Percentiles rank a stretch among this genome's conserved stretches.
phyloP scores from a whole-genome alignment of 768 basidiomycete genomes.

The Russula earlei region DNA sequence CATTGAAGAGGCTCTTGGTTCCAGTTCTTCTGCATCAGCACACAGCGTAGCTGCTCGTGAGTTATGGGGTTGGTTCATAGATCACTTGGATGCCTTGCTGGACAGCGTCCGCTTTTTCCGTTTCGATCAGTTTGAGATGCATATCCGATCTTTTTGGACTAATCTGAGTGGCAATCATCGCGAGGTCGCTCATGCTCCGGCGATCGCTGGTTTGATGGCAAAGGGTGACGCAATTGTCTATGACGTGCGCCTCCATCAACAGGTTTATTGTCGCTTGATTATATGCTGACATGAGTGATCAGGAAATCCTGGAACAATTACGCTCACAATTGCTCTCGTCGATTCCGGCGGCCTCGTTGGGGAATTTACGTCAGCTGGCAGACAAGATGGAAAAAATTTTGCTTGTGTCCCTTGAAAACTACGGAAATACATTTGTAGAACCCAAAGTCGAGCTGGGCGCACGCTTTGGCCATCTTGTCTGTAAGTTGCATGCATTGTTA shows the following conservation, averaged over 20 bases:
- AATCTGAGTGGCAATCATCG: slow-evolving; percentile 62
- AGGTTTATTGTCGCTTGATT: not conserved
- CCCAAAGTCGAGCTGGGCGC: slow-evolving; percentile 88
- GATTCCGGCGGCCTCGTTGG: slow-evolving; percentile 56
- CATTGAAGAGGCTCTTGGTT: slow-evolving; percentile 76
- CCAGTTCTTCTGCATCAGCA: slow-evolving; percentile 55
- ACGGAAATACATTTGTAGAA: slow-evolving; percentile 83
- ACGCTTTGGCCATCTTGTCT: slow-evolving; percentile 82
- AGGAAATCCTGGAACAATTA: slow-evolving; percentile 85
- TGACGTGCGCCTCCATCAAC: slow-evolving; percentile 53
- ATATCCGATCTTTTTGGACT: slow-evolving; percentile 80
- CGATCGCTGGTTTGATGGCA: slow-evolving; percentile 80
- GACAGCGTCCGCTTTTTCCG: slow-evolving; percentile 70
- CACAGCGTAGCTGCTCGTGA: slow-evolving; percentile 75
- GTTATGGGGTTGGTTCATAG: slow-evolving; percentile 89
- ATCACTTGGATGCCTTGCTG: slow-evolving; percentile 76
- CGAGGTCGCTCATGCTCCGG: slow-evolving; percentile 85
- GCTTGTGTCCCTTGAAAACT: slow-evolving; percentile 68
- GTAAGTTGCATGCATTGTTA: slow-evolving; percentile 38
- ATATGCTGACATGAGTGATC: slow-evolving; percentile 21
- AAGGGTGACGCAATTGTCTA: slow-evolving; percentile 86
- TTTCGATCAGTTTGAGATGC: slow-evolving; percentile 86
- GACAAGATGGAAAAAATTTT: slow-evolving; percentile 90
- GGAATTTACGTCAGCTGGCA: slow-evolving; percentile 69
- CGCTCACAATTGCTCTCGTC: slow-evolving; percentile 78